Evolutionary conservation across 2,329 filamentous ascomycete species (phyloP).

Genomic region (Zymoseptoria tritici): DNA sequence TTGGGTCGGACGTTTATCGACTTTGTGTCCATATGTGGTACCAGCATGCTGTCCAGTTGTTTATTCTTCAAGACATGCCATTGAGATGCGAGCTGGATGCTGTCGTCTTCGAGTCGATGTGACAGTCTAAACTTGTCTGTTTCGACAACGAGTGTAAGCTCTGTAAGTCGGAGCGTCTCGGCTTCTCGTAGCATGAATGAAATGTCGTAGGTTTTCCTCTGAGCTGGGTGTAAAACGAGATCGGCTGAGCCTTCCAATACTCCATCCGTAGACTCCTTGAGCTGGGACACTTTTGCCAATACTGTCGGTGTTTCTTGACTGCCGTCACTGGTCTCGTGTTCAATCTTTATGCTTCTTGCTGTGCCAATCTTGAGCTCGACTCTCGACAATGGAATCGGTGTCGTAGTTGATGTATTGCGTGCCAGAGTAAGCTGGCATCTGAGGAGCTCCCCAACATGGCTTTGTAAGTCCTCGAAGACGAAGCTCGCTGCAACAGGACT

Average conservation of each 20-base stretch:
- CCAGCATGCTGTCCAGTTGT: slow-evolving; percentile 8
- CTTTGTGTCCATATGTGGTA: slow-evolving; percentile 41
- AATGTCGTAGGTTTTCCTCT: slow-evolving; percentile 55
- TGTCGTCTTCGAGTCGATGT: slow-evolving; percentile 47
- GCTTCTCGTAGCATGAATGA: slow-evolving; percentile 70
- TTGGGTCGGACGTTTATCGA: slow-evolving; percentile 71
- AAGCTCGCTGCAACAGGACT: slow-evolving; percentile 44
- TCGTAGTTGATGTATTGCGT: slow-evolving; percentile 36
- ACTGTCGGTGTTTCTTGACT: background rate
- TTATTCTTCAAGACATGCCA: slow-evolving; percentile 14
- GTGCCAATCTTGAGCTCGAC: slow-evolving; percentile 14
- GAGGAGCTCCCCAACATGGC: slow-evolving; percentile 53
- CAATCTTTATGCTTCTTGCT: slow-evolving; percentile 9
- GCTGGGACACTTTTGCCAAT: slow-evolving; percentile 1
- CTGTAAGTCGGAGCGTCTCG: slow-evolving; percentile 63
- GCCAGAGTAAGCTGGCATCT: slow-evolving; percentile 48
- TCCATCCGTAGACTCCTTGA: slow-evolving; percentile 11
- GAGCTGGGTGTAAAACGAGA: slow-evolving; percentile 6
- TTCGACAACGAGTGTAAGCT: slow-evolving; percentile 56
- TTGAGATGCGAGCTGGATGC: slow-evolving; percentile 4
- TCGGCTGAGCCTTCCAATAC: slow-evolving; percentile 7
- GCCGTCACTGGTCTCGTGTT: slow-evolving; percentile 5
- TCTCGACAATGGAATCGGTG: slow-evolving; percentile 14
- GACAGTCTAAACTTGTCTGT: slow-evolving; percentile 60
- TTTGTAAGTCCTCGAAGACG: slow-evolving; percentile 47